phyloP scores from a whole-genome alignment of 2,329 filamentous ascomycete genomes.

The Botrytis galanthina region DNA sequence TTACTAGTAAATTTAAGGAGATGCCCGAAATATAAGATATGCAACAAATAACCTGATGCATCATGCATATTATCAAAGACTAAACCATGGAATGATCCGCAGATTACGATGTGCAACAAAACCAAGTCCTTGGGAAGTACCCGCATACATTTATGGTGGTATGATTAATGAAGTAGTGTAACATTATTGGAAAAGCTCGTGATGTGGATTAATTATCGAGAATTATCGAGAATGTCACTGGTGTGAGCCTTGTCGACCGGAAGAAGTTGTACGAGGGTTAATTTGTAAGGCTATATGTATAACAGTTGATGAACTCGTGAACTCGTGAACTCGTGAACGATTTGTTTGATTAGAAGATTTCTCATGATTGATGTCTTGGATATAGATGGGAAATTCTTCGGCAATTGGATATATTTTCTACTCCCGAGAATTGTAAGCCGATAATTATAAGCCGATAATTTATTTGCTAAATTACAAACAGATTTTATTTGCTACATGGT shows the following conservation, averaged over 20 bases:
- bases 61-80: not conserved
- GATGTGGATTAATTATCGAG: not conserved
- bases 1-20: not conserved
- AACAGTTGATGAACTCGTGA: not conserved
- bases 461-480: not conserved
- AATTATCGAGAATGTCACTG: conserved; percentile 14
- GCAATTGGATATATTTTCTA: not conserved
- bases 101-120: conserved; percentile 17
- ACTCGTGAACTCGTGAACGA: not conserved
- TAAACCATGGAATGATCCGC: conserved; percentile 13
- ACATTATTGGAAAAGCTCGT: not conserved
- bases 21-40: not conserved
- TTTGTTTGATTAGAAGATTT: not conserved
- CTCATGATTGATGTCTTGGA: not conserved
- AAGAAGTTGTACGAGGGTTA: not conserved
- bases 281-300: not conserved
- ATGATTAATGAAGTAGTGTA: not conserved
- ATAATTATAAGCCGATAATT: too few species aligned
- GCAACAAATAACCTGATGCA: not conserved
- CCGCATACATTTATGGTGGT: not conserved
- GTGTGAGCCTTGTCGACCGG: not conserved
- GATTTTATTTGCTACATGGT: too few species aligned
- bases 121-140: not conserved
- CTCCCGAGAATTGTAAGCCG: not conserved
- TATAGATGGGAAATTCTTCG: not conserved